These are phyloP conservation scores for Dictyostelium capitatum DNA, from an alignment of 78 protist species.

Conservation along the genomic window DNA sequence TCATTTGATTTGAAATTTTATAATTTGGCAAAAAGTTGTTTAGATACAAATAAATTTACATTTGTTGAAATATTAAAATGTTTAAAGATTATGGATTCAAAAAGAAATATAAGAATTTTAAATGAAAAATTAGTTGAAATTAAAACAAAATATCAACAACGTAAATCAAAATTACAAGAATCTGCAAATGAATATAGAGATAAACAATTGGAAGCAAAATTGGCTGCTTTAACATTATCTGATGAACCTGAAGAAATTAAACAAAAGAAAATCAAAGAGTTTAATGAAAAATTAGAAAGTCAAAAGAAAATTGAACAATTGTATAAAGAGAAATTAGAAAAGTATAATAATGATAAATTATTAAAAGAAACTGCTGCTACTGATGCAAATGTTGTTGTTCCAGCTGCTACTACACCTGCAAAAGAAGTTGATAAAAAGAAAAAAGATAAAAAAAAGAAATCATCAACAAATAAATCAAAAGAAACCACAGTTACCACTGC, in stretches of 20 bases:
- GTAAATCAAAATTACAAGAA: slow-evolving; percentile 9
- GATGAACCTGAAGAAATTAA: not conserved
- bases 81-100: slow-evolving; percentile 77
- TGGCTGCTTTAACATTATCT: not conserved
- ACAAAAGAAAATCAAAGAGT: slow-evolving; percentile 1
- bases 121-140: not conserved
- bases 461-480: not conserved
- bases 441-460: not conserved
- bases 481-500: too few relatives aligned
- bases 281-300: not conserved
- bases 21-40: not conserved
- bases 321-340: not conserved
- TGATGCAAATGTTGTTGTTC: too few relatives aligned
- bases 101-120: slow-evolving; percentile 33
- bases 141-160: not conserved
- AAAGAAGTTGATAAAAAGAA: not conserved
- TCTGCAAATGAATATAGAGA: slow-evolving; percentile 3
- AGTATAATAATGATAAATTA: not conserved
- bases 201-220: not conserved
- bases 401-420: too few relatives aligned
- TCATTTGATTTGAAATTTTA: slow-evolving; percentile 33
- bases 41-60: slow-evolving; percentile 50
- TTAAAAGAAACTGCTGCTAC: not conserved
- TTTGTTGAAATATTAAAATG: slow-evolving; percentile 77
- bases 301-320: not conserved